A percentile compares a stretch with the other conserved stretches of the same genome.
These are phyloP conservation scores for Aegilops bicornis DNA, from an alignment of 176 grass and related monocot species.

Conservation along the genomic window DNA sequence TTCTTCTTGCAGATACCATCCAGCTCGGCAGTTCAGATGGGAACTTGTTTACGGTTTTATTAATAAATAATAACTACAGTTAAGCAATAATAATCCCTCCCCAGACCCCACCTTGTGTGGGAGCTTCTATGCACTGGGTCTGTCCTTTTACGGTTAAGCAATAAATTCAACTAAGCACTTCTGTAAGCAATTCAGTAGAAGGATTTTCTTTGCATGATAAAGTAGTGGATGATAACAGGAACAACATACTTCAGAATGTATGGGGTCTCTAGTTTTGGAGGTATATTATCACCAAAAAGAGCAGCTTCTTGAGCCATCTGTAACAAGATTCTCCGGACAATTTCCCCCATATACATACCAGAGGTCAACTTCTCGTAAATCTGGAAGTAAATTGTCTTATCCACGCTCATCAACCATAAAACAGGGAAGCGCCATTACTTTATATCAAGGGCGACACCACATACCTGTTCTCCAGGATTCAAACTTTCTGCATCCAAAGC, in stretches of 20 bases:
- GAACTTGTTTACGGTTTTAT: background rate
- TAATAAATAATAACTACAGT: background rate
- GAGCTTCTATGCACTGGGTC: too few relatives aligned
- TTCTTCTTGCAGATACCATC: too few relatives aligned
- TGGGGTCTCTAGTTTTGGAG: slow-evolving; percentile 52
- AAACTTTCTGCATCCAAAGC: slow-evolving; percentile 57
- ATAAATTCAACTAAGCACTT: background rate
- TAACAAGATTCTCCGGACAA: slow-evolving; percentile 53
- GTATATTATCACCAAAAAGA: slow-evolving; percentile 58
- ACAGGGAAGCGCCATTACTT: background rate
- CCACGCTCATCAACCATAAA: background rate
- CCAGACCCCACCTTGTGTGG: too few relatives aligned
- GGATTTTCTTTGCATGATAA: background rate
- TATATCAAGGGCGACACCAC: background rate
- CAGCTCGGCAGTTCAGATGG: too few relatives aligned
- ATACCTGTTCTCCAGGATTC: slow-evolving; percentile 66
- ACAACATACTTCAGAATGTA: slow-evolving; percentile 42
- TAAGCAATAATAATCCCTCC: background rate
- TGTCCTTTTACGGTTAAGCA: background rate
- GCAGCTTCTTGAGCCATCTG: slow-evolving; percentile 48
- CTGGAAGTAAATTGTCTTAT: slow-evolving; percentile 20
- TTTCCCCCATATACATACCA: slow-evolving; percentile 70
- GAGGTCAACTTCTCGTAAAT: slow-evolving; percentile 70
- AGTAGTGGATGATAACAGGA: background rate
- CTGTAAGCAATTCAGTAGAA: background rate